Base-by-base conservation (phyloP, 1,284 basidiomycete genomes). In the Schizophyllum amplum region DNA sequence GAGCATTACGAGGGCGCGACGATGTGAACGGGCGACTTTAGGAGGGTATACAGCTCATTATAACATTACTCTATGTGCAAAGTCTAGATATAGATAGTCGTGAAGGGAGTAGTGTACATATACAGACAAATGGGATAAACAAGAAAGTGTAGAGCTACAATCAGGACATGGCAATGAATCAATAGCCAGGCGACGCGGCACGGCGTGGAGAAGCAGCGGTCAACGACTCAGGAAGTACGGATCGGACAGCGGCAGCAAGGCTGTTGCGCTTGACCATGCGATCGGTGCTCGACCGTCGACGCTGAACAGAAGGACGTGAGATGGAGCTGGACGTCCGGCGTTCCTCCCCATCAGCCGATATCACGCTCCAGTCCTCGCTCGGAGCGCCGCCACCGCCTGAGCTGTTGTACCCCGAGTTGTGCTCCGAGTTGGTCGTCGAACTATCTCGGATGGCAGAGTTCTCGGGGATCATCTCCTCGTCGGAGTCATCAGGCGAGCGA, bases 331-430 rank as follows among this genome's bases (percentile, higher is more conserved):
- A 61, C 5, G 83, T 83, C 7, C 76, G 79, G 23, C 74, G 73
- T 26, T 70, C 71, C 52, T 83, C 85, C 51, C 89, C 88, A 57
- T 77, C 76, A 58, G 90, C 87, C 27, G 86, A 89, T 47, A 91
- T 86, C 48, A 91, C 83, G 66, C 89, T 91, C 88, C 88, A 91
- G 64, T 89, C 86, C 65, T 87, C 89, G 63, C 89, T 91, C 15
- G 78, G 74, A 46, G 80, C 74, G 54, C 72, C 71, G 27, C 75
- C 68, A 53, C 78, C 81, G 53, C 71, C 69, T 5, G 85, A 87
- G 66, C 81, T 82, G 33, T 42, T 42, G 56, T 78, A 77, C 25
- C 76, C 76, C 13, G 83, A 83, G 57, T 72, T 72, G 33, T 76
- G 72, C 55, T 73, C 68, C 26, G 73, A 69, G 23, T 21, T 50